Conservation (phyloP, 352 stramenopile species). For the Pythium grandisporangium region DNA sequence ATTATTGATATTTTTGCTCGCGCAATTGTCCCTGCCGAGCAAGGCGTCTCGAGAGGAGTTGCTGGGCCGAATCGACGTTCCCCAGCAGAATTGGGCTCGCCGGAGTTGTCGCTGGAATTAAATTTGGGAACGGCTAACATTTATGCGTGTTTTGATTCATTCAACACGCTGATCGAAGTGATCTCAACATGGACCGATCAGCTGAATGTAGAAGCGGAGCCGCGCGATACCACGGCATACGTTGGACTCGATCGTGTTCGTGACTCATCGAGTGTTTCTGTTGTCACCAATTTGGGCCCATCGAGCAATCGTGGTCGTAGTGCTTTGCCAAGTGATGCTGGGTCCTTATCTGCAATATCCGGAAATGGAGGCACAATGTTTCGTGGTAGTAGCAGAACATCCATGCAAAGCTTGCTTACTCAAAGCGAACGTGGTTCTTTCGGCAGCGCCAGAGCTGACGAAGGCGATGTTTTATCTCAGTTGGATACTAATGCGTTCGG, state of each 20-base stretch:
- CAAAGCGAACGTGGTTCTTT: neutral
- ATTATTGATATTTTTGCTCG: constrained; percentile 79
- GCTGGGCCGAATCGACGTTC: constrained; percentile 29
- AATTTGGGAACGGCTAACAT: constrained; percentile 81
- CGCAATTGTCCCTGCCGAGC: constrained; percentile 37
- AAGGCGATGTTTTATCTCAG: constrained; percentile 54
- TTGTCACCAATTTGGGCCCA: constrained; percentile 52
- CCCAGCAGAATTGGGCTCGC: constrained; percentile 24
- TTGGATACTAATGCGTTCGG: constrained; percentile 80
- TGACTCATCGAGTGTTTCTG: constrained; percentile 50
- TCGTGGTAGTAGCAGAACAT: no score
- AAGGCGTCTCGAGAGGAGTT: no score
- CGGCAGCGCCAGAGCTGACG: neutral
- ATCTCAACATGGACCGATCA: constrained; percentile 64
- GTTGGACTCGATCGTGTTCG: constrained; percentile 57
- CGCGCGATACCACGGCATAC: constrained; percentile 65
- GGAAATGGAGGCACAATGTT: no score
- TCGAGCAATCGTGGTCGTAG: constrained; percentile 8
- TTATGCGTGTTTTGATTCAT: constrained; percentile 86
- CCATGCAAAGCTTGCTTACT: constrained; percentile 12
- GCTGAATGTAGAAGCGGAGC: constrained; percentile 42
- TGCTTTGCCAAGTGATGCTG: no score
- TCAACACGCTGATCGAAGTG: constrained; percentile 77
- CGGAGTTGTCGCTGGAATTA: constrained; percentile 74
- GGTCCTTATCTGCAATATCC: no score